Evolutionary conservation across 1,284 basidiomycete genomes (phyloP).

Genomic region (Exsudoporus floridanus): DNA sequence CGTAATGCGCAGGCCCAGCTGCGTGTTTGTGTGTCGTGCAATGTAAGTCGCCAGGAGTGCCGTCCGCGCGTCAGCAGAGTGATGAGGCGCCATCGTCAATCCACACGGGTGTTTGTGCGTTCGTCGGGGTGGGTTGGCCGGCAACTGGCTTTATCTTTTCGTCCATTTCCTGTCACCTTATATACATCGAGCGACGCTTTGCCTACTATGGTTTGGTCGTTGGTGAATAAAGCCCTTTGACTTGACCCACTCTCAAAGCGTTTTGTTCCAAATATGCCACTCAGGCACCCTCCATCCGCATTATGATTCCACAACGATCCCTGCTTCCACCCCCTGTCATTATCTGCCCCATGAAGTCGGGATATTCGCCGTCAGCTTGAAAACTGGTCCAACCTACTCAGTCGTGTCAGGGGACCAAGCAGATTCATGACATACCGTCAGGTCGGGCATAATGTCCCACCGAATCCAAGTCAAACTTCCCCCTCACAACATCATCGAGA

Average conservation of each 20-base stretch:
- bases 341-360: not conserved
- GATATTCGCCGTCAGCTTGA: constrained; percentile 21
- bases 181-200: constrained; percentile 26
- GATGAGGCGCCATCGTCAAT: constrained; percentile 20
- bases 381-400: constrained; percentile 25
- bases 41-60: constrained; percentile 25
- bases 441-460: constrained; percentile 69
- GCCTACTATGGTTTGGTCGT: constrained; percentile 1
- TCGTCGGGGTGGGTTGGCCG: constrained; percentile 4
- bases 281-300: constrained; percentile 3
- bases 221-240: constrained; percentile 17
- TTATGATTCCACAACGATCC: constrained; percentile 1
- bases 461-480: constrained; percentile 73
- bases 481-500: constrained; percentile 57
- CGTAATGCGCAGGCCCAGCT: constrained; percentile 5
- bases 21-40: constrained; percentile 15
- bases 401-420: not conserved
- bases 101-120: not conserved
- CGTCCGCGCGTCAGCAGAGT: constrained; percentile 32
- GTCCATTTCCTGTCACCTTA: constrained; percentile 15
- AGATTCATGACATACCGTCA: constrained; percentile 47
- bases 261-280: constrained; percentile 7
- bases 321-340: not conserved
- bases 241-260: constrained; percentile 7
- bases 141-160: constrained; percentile 1